Percentiles rank a stretch among this genome's conserved stretches.
These are phyloP conservation scores for Phalaenopsis aphrodite DNA, from an alignment of 106 monocot species.

Conservation along the genomic window DNA sequence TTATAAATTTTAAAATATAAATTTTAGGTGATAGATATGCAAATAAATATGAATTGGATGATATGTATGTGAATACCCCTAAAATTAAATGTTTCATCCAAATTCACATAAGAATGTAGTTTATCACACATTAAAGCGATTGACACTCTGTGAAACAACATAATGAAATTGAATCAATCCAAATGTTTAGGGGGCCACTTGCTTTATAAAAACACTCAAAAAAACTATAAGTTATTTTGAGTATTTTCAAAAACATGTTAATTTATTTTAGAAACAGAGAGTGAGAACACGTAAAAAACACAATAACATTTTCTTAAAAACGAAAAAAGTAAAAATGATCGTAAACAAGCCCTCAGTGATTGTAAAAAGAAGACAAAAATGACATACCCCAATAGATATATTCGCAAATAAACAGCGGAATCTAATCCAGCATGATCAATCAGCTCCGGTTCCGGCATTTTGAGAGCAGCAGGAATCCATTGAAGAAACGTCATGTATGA, in stretches of 20 bases:
- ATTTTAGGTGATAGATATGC: no score
- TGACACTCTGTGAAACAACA: background rate
- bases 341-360: background rate
- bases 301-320: no score
- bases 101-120: background rate
- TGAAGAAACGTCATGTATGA: slow-evolving; percentile 72
- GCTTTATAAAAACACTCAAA: no score
- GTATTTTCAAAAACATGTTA: background rate
- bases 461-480: slow-evolving; percentile 98
- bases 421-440: slow-evolving; percentile 97
- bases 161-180: background rate
- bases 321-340: no score
- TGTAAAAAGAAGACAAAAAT: background rate
- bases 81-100: background rate
- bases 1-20: no score
- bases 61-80: background rate
- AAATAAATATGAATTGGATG: no score
- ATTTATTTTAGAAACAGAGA: background rate
- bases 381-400: slow-evolving; percentile 66
- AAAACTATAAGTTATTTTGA: no score
- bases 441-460: slow-evolving; percentile 94
- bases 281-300: no score
- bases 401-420: slow-evolving; percentile 79
- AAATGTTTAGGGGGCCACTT: no score
- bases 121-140: background rate